Percentiles rank a stretch among this genome's conserved stretches.
Conservation (phyloP, 495 filamentous ascomycete genomes). For the Aspergillus leporis region DNA sequence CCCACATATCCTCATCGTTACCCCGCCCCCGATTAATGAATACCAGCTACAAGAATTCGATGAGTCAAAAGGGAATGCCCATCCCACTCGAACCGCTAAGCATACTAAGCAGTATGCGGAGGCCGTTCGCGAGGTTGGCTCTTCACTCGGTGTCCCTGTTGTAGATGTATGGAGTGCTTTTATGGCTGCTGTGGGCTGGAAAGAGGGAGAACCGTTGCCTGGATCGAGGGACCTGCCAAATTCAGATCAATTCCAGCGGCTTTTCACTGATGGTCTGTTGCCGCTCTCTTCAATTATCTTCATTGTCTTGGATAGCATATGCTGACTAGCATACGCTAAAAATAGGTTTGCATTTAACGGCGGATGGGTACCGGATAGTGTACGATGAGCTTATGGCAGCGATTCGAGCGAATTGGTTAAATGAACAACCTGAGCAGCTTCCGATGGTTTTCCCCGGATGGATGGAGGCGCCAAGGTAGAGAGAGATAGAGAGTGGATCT, state of each 20-base stretch:
- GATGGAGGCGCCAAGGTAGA: slow-evolving; percentile 47
- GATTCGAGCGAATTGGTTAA: slow-evolving; percentile 57
- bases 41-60: slow-evolving; percentile 61
- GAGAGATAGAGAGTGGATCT: neutral
- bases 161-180: slow-evolving; percentile 75
- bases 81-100: slow-evolving; percentile 59
- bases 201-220: slow-evolving; percentile 52
- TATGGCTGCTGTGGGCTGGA: slow-evolving; percentile 65
- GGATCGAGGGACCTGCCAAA: slow-evolving; percentile 53
- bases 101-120: slow-evolving; percentile 71
- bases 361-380: slow-evolving; percentile 59
- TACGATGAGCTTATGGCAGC: slow-evolving; percentile 55
- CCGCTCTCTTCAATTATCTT: slow-evolving; percentile 10
- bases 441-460: slow-evolving; percentile 56
- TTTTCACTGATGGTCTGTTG: slow-evolving; percentile 62
- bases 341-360: slow-evolving; percentile 65
- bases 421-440: slow-evolving; percentile 55
- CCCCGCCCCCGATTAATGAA: slow-evolving; percentile 80
- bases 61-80: slow-evolving; percentile 42
- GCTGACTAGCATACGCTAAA: slow-evolving; percentile 11
- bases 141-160: slow-evolving; percentile 61
- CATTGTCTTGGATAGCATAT: neutral
- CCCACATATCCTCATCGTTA: slow-evolving; percentile 72
- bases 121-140: slow-evolving; percentile 63
- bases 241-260: slow-evolving; percentile 46